phyloP scores from a whole-genome alignment of 1,284 basidiomycete genomes.

The Ganoderma boninense region DNA sequence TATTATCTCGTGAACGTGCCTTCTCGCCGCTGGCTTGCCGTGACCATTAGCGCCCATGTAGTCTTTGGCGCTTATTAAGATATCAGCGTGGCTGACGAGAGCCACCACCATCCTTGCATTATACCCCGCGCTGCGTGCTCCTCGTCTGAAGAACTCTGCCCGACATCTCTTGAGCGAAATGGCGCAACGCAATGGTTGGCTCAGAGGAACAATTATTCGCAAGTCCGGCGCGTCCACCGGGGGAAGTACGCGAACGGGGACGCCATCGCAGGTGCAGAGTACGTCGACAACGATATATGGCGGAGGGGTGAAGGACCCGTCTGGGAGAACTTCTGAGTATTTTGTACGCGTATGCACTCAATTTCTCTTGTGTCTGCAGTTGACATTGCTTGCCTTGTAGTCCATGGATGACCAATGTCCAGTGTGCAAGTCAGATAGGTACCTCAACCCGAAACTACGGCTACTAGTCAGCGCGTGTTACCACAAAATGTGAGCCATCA shows the following conservation, averaged over 20 bases:
- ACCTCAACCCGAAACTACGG: constrained; percentile 93
- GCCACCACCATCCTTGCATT: background rate
- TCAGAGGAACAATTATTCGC: constrained; percentile 76
- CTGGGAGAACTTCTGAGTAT: constrained; percentile 80
- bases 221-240: constrained; percentile 63
- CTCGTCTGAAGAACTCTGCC: background rate
- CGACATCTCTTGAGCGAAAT: constrained; percentile 3
- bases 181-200: constrained; percentile 52
- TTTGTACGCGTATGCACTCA: constrained; percentile 59
- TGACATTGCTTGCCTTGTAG: constrained; percentile 47
- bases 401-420: constrained; percentile 96
- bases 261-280: constrained; percentile 70
- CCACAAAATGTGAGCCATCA: constrained; percentile 87
- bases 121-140: background rate
- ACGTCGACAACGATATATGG: constrained; percentile 77
- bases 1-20: constrained; percentile 7
- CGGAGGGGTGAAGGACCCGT: constrained; percentile 83
- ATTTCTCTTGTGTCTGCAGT: background rate
- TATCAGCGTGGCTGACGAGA: background rate
- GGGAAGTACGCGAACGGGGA: constrained; percentile 61
- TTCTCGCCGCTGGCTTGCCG: background rate
- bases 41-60: background rate
- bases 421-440: constrained; percentile 96
- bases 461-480: constrained; percentile 97
- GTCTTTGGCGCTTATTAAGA: background rate